A percentile compares a stretch with the other conserved stretches of the same genome.
Evolutionary conservation across 306 rosid species (phyloP).

Genomic region (Cicer cuneatum): DNA sequence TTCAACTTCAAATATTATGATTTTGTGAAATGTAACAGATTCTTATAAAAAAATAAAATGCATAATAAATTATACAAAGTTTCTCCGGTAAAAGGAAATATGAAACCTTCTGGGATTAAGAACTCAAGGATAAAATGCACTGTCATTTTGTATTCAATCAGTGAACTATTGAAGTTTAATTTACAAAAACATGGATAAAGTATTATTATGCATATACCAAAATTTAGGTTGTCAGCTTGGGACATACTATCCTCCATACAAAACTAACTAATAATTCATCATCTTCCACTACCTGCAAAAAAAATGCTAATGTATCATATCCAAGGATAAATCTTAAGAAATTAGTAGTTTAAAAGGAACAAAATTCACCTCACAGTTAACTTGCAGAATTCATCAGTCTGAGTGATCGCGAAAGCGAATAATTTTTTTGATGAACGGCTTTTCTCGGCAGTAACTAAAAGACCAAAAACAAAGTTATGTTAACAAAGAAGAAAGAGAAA

Average conservation of each 20-base stretch:
- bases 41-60: background rate
- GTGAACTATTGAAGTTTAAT: background rate
- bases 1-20: background rate
- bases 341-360: constrained; percentile 29
- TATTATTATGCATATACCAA: constrained; percentile 33
- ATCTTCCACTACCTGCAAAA: constrained; percentile 35
- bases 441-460: constrained; percentile 71
- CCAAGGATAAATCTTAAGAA: constrained; percentile 20
- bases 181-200: constrained; percentile 20
- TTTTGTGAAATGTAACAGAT: too few relatives aligned
- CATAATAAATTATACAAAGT: background rate
- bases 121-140: background rate
- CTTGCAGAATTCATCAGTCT: constrained; percentile 56
- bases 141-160: background rate
- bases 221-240: constrained; percentile 20
- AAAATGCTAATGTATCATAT: constrained; percentile 25
- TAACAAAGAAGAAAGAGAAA: constrained; percentile 9
- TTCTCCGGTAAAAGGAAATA: background rate
- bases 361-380: constrained; percentile 40
- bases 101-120: background rate
- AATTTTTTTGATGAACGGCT: constrained; percentile 69
- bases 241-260: background rate
- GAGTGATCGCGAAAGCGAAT: constrained; percentile 71
- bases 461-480: constrained; percentile 5
- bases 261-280: background rate